Percentiles rank a stretch among this genome's conserved stretches.
These are phyloP conservation scores for Pulveroboletus sp. DNA, from an alignment of 768 basidiomycete species.

Conservation along the genomic window DNA sequence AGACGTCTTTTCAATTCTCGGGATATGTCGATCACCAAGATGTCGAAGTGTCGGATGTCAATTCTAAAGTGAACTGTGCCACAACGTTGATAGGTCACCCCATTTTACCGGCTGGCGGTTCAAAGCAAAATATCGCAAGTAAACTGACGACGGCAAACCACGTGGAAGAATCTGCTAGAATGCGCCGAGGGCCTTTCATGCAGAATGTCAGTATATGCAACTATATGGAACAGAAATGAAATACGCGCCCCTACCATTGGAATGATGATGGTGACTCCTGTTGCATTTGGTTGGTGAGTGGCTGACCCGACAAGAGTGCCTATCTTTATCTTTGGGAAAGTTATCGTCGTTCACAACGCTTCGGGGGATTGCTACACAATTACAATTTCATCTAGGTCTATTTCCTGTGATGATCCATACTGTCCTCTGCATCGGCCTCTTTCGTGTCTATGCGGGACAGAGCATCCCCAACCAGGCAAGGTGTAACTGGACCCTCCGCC, in stretches of 20 bases:
- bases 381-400: neutral
- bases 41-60: neutral
- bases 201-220: neutral
- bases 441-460: neutral
- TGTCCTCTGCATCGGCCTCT: neutral
- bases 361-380: conserved; percentile 2
- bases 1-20: too few relatives aligned
- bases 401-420: neutral
- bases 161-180: neutral
- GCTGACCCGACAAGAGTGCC: too few relatives aligned
- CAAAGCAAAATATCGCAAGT: conserved; percentile 3
- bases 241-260: neutral
- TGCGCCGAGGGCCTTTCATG: conserved; percentile 3
- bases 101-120: neutral
- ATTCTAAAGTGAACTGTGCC: neutral
- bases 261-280: conserved; percentile 4
- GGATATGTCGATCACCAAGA: too few relatives aligned
- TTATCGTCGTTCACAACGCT: conserved; percentile 2
- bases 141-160: conserved; percentile 1
- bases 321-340: neutral
- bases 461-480: conserved; percentile 1
- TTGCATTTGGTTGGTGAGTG: neutral
- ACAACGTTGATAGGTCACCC: neutral
- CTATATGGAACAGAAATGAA: too few relatives aligned
- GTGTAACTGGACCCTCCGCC: neutral